Evolutionary conservation across 202 grass and related monocot genomes (phyloP).

Genomic region (Dendrocalamus latiflorus): DNA sequence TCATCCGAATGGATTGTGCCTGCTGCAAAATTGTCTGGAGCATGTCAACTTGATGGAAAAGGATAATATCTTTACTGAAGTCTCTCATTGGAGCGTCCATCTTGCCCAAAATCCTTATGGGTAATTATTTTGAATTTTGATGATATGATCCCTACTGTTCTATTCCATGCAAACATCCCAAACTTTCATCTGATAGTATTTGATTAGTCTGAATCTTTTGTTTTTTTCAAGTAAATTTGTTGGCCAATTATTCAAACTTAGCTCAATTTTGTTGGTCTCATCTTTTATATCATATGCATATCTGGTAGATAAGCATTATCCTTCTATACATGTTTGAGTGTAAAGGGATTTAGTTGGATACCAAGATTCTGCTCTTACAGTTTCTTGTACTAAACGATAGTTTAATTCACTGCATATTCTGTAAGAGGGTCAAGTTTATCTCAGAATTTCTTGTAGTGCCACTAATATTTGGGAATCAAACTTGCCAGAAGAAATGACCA

Average conservation of each 20-base stretch:
- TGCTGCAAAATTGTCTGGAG: slow-evolving; percentile 40
- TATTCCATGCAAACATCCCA: neutral
- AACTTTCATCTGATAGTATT: neutral
- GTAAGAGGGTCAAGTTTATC: neutral
- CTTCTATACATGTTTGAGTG: neutral
- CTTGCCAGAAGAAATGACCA: neutral
- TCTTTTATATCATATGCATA: neutral
- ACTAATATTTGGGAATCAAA: neutral
- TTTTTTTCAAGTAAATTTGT: neutral
- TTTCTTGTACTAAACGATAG: neutral
- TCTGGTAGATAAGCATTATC: neutral
- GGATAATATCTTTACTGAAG: slow-evolving; percentile 18
- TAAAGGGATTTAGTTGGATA: neutral
- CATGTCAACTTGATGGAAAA: neutral
- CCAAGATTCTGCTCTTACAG: neutral
- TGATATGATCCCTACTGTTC: neutral
- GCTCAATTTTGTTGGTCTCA: neutral
- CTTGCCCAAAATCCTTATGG: slow-evolving; percentile 48
- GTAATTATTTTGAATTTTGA: slow-evolving; percentile 24
- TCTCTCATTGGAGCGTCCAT: slow-evolving; percentile 1
- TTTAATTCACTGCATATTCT: neutral
- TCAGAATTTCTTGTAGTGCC: neutral
- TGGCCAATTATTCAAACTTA: neutral
- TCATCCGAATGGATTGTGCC: slow-evolving; percentile 26
- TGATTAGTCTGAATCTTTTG: neutral